These are phyloP conservation scores for Acarospora socialis DNA, from an alignment of 2,329 filamentous ascomycete species.

Conservation along the genomic window DNA sequence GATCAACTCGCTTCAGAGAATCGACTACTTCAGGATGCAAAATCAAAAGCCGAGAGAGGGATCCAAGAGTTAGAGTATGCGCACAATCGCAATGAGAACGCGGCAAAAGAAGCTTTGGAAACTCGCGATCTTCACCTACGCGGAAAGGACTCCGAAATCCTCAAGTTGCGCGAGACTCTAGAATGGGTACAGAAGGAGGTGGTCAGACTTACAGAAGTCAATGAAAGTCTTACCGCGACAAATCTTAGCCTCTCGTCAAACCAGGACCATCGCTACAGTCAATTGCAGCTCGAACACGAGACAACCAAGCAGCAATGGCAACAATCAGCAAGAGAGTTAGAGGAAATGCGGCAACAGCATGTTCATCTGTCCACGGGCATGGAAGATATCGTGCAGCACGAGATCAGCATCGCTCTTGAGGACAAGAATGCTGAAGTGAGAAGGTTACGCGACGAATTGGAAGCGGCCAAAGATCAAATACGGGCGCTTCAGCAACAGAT, in stretches of 20 bases:
- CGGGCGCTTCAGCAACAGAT: slow-evolving; percentile 46
- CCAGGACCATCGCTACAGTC: slow-evolving; percentile 55
- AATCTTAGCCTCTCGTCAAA: slow-evolving; percentile 64
- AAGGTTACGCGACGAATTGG: slow-evolving; percentile 62
- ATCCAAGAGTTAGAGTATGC: slow-evolving; percentile 41
- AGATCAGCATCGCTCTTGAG: slow-evolving; percentile 51
- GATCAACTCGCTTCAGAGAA: slow-evolving; percentile 82
- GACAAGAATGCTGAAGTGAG: slow-evolving; percentile 77
- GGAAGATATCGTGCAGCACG: slow-evolving; percentile 45
- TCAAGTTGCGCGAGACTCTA: slow-evolving; percentile 62
- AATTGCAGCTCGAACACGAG: slow-evolving; percentile 52
- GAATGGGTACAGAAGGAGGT: slow-evolving; percentile 73
- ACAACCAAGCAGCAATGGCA: slow-evolving; percentile 39
- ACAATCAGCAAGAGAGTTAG: slow-evolving; percentile 53
- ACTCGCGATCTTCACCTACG: slow-evolving; percentile 56
- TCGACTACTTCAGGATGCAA: slow-evolving; percentile 58
- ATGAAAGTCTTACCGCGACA: slow-evolving; percentile 62
- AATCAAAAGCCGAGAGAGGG: slow-evolving; percentile 51
- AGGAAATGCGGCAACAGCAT: slow-evolving; percentile 51
- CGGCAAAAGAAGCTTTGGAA: slow-evolving; percentile 39
- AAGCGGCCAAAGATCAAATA: slow-evolving; percentile 50
- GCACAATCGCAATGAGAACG: slow-evolving; percentile 37
- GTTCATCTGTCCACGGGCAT: slow-evolving; percentile 47
- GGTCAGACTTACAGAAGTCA: slow-evolving; percentile 64
- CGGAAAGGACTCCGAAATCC: slow-evolving; percentile 78